Conservation (phyloP, 768 basidiomycete genomes). For the Suillus placidus region DNA sequence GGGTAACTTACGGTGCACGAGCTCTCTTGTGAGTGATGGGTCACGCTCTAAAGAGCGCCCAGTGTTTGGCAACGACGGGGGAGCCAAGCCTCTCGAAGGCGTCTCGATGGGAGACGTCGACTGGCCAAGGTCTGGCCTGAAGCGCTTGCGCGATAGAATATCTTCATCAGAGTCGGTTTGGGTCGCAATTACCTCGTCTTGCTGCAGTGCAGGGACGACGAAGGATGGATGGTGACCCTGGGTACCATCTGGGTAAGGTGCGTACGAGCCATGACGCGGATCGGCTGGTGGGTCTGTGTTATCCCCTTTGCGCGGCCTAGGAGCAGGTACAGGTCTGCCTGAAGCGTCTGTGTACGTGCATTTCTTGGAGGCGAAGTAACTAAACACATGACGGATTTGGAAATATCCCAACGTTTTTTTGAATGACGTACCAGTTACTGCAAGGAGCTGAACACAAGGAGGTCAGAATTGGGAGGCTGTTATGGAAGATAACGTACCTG, state of each 20-base stretch:
- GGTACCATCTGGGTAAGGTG: constrained; percentile 20
- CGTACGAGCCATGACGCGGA: constrained; percentile 21
- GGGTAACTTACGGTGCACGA: constrained; percentile 65
- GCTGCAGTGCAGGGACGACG: constrained; percentile 11
- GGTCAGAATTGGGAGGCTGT: constrained; percentile 11
- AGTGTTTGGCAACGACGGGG: constrained; percentile 33
- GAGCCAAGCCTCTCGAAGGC: constrained; percentile 40
- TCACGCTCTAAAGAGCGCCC: constrained; percentile 56
- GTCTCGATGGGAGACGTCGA: constrained; percentile 37
- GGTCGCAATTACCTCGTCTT: constrained; percentile 18
- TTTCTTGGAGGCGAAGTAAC: constrained; percentile 79
- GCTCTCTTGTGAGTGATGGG: constrained; percentile 66
- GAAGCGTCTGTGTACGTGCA: constrained; percentile 82
- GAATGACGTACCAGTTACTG: constrained; percentile 67
- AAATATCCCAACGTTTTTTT: constrained; percentile 1
- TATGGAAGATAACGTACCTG: constrained; percentile 48
- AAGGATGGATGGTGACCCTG: constrained; percentile 20
- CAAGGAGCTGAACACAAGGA: constrained; percentile 58
- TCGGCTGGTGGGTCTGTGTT: constrained; percentile 31
- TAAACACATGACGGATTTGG: constrained; percentile 29
- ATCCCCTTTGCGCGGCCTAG: constrained; percentile 51
- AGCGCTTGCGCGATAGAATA: constrained; percentile 50
- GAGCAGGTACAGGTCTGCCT: constrained; percentile 81
- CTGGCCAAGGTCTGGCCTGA: constrained; percentile 46
- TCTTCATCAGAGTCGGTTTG: constrained; percentile 42